phyloP scores from a whole-genome alignment of 2,329 filamentous ascomycete genomes.

The Penicillium sp. region DNA sequence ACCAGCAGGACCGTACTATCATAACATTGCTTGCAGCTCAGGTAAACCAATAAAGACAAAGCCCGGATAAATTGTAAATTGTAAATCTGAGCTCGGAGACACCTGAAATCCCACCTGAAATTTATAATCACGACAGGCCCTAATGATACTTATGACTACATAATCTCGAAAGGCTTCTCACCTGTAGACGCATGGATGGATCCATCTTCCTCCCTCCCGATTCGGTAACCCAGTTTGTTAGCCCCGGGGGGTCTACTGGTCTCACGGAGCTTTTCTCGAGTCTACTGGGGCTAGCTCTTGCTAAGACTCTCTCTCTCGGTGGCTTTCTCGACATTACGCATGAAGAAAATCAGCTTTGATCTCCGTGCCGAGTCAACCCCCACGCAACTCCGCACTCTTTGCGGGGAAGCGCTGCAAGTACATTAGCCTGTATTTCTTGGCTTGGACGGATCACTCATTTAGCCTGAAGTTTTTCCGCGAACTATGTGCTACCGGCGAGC shows the following conservation, averaged over 20 bases:
- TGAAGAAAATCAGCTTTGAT: background rate
- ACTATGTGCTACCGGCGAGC: conserved; percentile 1
- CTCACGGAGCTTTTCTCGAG: background rate
- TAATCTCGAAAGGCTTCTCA: no score
- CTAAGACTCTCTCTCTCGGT: background rate
- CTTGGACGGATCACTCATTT: conserved; percentile 2
- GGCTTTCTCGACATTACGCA: background rate
- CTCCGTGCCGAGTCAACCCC: conserved; percentile 4
- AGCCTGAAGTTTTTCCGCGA: conserved; percentile 13
- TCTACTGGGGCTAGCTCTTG: background rate
- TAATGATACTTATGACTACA: no score
- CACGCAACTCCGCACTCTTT: conserved; percentile 7
- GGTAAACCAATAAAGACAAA: background rate
- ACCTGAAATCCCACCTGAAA: background rate
- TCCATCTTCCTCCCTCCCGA: background rate
- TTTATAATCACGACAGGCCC: background rate
- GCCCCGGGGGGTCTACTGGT: background rate
- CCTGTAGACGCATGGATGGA: no score
- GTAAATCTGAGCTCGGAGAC: background rate
- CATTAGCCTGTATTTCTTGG: background rate
- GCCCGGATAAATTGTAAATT: background rate
- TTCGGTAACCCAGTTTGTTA: background rate
- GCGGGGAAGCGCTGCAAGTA: conserved; percentile 9
- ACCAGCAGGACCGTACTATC: background rate
- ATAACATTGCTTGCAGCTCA: background rate